Evolutionary conservation across 106 monocot species (phyloP), one percentile per base, ranked within the genome.

Genomic region (Dioscorea zingiberensis): DNA sequence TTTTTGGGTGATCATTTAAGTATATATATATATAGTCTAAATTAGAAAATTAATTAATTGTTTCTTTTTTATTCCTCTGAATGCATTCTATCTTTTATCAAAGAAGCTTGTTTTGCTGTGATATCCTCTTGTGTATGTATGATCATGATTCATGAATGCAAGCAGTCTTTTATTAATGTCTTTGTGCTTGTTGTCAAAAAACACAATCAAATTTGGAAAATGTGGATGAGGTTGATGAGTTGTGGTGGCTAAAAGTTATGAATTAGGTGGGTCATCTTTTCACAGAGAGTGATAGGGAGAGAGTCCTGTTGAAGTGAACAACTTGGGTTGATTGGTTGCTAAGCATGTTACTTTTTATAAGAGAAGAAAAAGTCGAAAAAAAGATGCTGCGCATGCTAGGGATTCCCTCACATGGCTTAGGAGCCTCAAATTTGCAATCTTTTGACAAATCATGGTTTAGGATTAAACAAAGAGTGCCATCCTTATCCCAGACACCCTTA

Each of bases 401-500:
- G 61, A 62, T 63, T 63, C 71, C 66, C 46, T 66, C 73, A 74
- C 73, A 74, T 66, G 73, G 25, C 73, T 38, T 63, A 64, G 13
- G 9, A 38, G 55, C 47, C 27, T 71, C 16, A 14, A 17, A 21
- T 15, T 21, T 49, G 12, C 48, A 48, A n/a, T 23, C 21, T 29
- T 60, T 59, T 22, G 59, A 53, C 58, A 59, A 74, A 24, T 28
- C 29, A 59, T 48, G 19, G 5, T 21, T 58, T 27, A 45, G 8
- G 21, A 19, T 55, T 25, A 81, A 72, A 44, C 44, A 76, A 72
- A 53, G 38, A 63, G 66, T 72, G 81, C 63, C 76, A 63, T 81
- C 32, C 81, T 81, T 68, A 81, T 76, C 76, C 68, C 76, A 60
- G 76, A 81, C 76, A 81, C 81, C 71, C 21, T 48, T 27, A 25